Base-by-base conservation (phyloP, 192 early-diverging fungal species). In the Glomus cerebriforme region DNA sequence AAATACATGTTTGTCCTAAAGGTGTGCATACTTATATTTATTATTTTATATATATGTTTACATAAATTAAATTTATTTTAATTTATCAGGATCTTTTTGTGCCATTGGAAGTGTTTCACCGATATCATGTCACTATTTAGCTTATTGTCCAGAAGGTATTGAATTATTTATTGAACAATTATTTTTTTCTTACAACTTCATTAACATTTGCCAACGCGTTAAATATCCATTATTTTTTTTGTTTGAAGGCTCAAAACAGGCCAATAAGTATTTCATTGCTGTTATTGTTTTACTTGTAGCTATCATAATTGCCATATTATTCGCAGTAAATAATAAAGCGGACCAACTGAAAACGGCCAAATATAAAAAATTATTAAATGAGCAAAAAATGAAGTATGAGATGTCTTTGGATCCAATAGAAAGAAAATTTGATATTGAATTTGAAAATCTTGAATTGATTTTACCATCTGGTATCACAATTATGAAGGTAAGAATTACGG, bases 391-490 rank as follows among this genome's bases (percentile, higher is more conserved):
- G 77, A 43, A 45, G 37, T 13, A 47, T 75, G 45, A 70, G 64
- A 82, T 76, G 86, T 78, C 45, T 54, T 70, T 82, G 19, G 73
- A 81, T 19, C 81, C 75, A 3, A 79, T 85, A n/a, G 54, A 69
- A 9, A 76, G 79, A 15, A 77, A 81, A 1, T 92, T 89, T 72
- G 89, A 93, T 75, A 89, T 94, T 66, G 81, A 85, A 75, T 86
- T 87, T 79, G 82, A 84, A 58, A 72, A 82, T 58, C 26, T 87
- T n/a, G 73, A 81, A 6, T 34, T 85, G 45, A 67, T 79, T 17
- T 59, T 88, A 24, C 77, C 85, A 12, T 80, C 81, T 32, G 81
- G 82, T 39, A 85, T 88, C 1, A 75, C 84, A n/a, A 91, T 92
- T 60, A 87, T 91, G 75, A 67, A 84, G 71, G 87, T 85, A 84